These are phyloP conservation scores for Dendrobium catenatum DNA, from an alignment of 106 monocot genomes.

Conservation along the genomic window DNA sequence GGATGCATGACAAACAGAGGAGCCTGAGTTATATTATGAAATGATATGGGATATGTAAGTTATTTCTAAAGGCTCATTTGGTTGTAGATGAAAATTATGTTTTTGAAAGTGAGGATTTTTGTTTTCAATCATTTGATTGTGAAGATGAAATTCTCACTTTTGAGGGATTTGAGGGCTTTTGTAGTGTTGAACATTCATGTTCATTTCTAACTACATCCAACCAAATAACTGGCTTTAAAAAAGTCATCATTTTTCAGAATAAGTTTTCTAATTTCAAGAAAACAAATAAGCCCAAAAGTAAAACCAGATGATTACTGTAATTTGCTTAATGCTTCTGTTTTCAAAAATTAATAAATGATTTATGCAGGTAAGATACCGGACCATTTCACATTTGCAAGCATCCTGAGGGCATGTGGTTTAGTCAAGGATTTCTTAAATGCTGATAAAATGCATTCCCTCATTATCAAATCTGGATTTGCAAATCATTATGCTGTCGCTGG, in stretches of 20 bases:
- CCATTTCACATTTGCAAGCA: conserved; percentile 58
- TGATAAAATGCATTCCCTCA: conserved; percentile 39
- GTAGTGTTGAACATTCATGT: not conserved
- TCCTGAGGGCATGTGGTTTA: conserved; percentile 41
- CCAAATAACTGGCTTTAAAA: not conserved
- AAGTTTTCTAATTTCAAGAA: not conserved
- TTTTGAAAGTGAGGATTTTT: not conserved
- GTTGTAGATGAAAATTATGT: not conserved
- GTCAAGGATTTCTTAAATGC: conserved; percentile 18
- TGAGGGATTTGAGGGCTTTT: not conserved
- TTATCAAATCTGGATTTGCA: conserved; percentile 42
- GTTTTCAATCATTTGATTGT: not conserved
- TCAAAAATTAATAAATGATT: not conserved
- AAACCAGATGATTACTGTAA: not conserved
- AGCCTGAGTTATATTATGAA: not conserved
- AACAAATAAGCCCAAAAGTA: not conserved
- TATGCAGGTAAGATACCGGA: conserved; percentile 55
- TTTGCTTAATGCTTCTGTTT: not conserved
- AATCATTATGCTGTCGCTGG: conserved; percentile 33
- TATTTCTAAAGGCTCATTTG: not conserved
- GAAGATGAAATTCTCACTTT: not conserved
- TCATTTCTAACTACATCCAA: not conserved
- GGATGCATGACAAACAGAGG: not conserved
- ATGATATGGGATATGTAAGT: not conserved
- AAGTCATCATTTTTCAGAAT: not conserved